Percentiles rank a stretch among this genome's conserved stretches.
Evolutionary conservation across 441 rosid genomes (phyloP).

Genomic region (Jatropha podagrica): DNA sequence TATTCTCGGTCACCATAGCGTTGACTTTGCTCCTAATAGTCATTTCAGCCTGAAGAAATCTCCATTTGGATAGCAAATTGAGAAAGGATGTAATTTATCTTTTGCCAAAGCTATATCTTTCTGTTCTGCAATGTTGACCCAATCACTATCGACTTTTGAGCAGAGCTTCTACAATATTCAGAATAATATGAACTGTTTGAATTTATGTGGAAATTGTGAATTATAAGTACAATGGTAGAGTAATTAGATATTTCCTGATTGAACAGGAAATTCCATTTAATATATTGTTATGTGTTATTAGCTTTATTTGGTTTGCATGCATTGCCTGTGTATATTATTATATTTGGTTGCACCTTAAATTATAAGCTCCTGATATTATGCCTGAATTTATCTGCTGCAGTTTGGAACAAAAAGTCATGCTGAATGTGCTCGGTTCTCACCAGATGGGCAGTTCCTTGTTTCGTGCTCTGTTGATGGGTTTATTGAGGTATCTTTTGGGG

Average conservation of each 20-base stretch:
- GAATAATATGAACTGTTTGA: background rate
- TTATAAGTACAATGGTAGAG: conserved; percentile 3
- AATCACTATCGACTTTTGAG: background rate
- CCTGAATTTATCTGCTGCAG: conserved; percentile 13
- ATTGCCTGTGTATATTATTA: conserved; percentile 11
- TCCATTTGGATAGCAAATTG: background rate
- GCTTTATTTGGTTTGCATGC: background rate
- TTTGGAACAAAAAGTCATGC: conserved; percentile 92
- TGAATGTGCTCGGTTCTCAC: conserved; percentile 55
- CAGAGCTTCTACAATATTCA: background rate
- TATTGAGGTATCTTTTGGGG: conserved; percentile 61
- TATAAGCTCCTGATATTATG: background rate
- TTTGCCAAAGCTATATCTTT: background rate
- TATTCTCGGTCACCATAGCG: background rate
- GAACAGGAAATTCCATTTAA: background rate
- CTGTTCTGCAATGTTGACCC: background rate
- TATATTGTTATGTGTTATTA: background rate
- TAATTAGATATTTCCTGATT: background rate
- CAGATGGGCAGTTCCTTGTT: conserved; percentile 98
- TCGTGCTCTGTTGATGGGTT: conserved; percentile 98
- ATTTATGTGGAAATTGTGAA: background rate
- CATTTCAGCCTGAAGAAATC: conserved; percentile 4
- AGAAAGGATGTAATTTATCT: background rate
- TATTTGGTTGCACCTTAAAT: background rate
- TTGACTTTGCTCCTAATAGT: background rate